These are phyloP conservation scores for Pseudopithomyces chartarum DNA, from an alignment of 2,329 filamentous ascomycete species.

Conservation along the genomic window DNA sequence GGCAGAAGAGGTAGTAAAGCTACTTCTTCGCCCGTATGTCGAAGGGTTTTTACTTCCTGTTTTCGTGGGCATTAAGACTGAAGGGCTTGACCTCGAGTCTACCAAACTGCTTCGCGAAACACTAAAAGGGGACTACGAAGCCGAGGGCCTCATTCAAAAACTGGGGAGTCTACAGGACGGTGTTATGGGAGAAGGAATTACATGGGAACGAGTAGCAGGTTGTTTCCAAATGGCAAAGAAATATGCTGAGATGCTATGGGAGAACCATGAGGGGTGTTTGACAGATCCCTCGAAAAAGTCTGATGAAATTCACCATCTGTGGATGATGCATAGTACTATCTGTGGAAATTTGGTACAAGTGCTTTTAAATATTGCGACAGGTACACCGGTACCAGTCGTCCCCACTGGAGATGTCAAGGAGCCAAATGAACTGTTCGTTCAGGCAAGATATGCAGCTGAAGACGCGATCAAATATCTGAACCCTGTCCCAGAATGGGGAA, in stretches of 20 bases:
- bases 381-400: neutral
- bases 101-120: neutral
- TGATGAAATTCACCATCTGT: neutral
- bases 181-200: neutral
- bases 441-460: conserved; percentile 1
- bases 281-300: neutral
- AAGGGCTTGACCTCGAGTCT: neutral
- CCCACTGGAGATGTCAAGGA: neutral
- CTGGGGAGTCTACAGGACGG: neutral
- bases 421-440: neutral
- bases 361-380: neutral
- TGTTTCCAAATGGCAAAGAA: neutral
- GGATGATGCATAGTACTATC: neutral
- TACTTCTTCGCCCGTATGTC: conserved; percentile 3
- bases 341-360: neutral
- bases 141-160: neutral
- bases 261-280: conserved; percentile 3
- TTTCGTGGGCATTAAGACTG: neutral
- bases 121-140: neutral
- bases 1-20: conserved; percentile 4
- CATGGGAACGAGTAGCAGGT: neutral
- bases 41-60: neutral
- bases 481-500: neutral
- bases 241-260: neutral
- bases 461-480: conserved; percentile 5